Percentiles rank a stretch among this genome's conserved stretches.
Conservation (phyloP, 495 filamentous ascomycete species). For the Hypomontagnella submonticulosa region DNA sequence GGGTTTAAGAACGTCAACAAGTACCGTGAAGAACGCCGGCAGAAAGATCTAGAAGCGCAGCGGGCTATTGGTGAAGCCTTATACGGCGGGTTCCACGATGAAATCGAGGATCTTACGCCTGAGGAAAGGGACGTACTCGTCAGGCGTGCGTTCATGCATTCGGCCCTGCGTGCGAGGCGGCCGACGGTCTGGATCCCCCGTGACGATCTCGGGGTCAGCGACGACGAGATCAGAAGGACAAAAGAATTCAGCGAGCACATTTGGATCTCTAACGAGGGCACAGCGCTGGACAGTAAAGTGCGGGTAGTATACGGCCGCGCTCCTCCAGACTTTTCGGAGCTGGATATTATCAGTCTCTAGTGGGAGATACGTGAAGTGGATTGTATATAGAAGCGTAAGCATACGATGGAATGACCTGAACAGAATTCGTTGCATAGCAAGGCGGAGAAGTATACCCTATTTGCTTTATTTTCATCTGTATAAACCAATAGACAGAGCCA, state of each 20-base stretch:
- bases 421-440: conserved; percentile 40
- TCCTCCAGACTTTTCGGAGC: conserved; percentile 91
- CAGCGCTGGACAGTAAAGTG: conserved; percentile 83
- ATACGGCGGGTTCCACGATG: conserved; percentile 87
- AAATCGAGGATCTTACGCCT: conserved; percentile 93
- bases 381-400: conserved; percentile 32
- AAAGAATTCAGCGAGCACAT: conserved; percentile 80
- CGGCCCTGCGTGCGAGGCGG: conserved; percentile 83
- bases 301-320: conserved; percentile 87
- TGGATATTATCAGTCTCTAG: conserved; percentile 87
- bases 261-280: conserved; percentile 94
- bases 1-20: conserved; percentile 50
- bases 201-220: conserved; percentile 88
- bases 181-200: conserved; percentile 95
- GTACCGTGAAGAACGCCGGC: conserved; percentile 54
- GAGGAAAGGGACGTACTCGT: conserved; percentile 90
- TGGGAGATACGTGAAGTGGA: conserved; percentile 19
- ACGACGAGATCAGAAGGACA: conserved; percentile 88
- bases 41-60: conserved; percentile 73
- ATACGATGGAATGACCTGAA: conserved; percentile 39
- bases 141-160: conserved; percentile 89
- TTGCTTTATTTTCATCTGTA: conserved; percentile 30
- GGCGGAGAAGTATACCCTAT: conserved; percentile 36
- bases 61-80: conserved; percentile 77
- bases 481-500: conserved; percentile 25